Percentiles rank a stretch among this genome's conserved stretches.
Evolutionary conservation across 2,329 filamentous ascomycete genomes (phyloP).

Genomic region (Acarospora socialis): DNA sequence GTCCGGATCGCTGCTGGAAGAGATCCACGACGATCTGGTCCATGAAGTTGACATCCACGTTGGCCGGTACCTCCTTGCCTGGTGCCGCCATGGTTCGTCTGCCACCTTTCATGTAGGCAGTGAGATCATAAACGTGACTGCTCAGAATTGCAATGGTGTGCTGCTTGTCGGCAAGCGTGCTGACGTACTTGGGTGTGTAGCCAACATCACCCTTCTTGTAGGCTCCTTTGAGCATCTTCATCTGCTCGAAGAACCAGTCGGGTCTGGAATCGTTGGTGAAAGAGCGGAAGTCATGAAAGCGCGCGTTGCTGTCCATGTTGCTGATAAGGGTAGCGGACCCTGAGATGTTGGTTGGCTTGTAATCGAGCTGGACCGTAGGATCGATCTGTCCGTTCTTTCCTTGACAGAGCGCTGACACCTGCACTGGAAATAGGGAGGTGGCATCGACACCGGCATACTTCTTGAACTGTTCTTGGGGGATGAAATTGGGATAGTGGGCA

Average conservation of each 20-base stretch:
- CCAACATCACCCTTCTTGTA: constrained; percentile 82
- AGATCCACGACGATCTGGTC: constrained; percentile 55
- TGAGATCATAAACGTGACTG: constrained; percentile 74
- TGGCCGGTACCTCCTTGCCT: constrained; percentile 35
- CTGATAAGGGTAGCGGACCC: constrained; percentile 52
- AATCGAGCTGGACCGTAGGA: constrained; percentile 68
- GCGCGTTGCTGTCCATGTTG: constrained; percentile 53
- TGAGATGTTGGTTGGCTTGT: constrained; percentile 60
- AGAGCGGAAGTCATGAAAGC: constrained; percentile 86
- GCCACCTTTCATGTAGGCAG: constrained; percentile 65
- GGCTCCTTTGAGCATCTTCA: constrained; percentile 59
- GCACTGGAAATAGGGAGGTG: constrained; percentile 80
- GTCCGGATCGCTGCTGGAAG: constrained; percentile 61
- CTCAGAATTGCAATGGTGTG: constrained; percentile 67
- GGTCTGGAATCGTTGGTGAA: constrained; percentile 68
- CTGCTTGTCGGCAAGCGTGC: constrained; percentile 50
- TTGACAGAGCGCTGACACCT: constrained; percentile 82
- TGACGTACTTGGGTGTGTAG: constrained; percentile 65
- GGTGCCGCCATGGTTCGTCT: constrained; percentile 45
- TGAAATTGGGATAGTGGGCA: constrained; percentile 60
- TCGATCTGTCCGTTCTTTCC: constrained; percentile 54
- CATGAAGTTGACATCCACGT: constrained; percentile 64
- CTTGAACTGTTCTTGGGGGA: constrained; percentile 47
- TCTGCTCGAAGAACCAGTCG: constrained; percentile 88
- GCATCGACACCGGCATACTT: constrained; percentile 80